Evolutionary conservation across 2,329 filamentous ascomycete species (phyloP), one percentile per base, ranked within the genome.

Genomic region (Cytospora paraplurivora): DNA sequence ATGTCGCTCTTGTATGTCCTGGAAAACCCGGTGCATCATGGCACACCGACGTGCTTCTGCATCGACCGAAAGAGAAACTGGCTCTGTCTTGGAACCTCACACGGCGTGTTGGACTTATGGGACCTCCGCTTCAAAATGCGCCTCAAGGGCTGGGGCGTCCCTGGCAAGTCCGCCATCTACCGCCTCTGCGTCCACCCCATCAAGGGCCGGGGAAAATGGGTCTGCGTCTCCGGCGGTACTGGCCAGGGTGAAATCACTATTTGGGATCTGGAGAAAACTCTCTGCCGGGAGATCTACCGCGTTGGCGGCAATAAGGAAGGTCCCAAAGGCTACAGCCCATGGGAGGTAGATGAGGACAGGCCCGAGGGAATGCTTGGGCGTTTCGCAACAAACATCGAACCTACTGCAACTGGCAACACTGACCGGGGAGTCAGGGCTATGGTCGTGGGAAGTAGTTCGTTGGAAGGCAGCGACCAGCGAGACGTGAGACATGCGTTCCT

Each of bases 21-120:
- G 17, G 86, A 91, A 53, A 98, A 97, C 63, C 93, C 94, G 0
- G 86, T 97, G 2, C 91, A 96, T 70, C 94, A 99, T 72, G 95
- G 95, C 13, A 91, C 89, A 0, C 92, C 93, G 1, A 97, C 92
- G 0, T 95, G 92, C 69, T 97, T 99, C 76, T 94, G 91, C 71
- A 83, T 97, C 37, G 93, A 97, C 71, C 85, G 87, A 63, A 91
- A 88, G 72, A 88, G 90, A 57, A 93, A 95, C 72, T 99, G 95
- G 95, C 81, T 99, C 3, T 84, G 96, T 1, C 78, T 98, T 0
- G 95, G 93, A 41, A 99, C 96, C 0, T 92, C 92, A 0, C 93
- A 98, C 73, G 95, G 96, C 41, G 89, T 98, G 34, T 81, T 99
- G 8, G 91, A 96, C 72, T 83, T 99, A 1, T 99, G 95, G 95